Evolutionary conservation across 139 green algal genomes (phyloP).

Genomic region (Desmodesmus armatus): DNA sequence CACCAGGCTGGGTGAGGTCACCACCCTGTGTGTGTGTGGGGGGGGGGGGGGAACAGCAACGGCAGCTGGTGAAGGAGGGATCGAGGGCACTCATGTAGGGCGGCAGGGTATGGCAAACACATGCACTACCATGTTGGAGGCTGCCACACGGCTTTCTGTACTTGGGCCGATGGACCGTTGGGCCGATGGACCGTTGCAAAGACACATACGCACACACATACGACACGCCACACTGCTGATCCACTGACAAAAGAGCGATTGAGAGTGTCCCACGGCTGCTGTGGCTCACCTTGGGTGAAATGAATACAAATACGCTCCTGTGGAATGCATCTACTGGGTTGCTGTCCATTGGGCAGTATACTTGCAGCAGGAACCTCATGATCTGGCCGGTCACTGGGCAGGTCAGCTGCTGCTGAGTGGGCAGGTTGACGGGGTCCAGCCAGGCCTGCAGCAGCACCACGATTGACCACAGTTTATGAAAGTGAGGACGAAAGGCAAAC

Average conservation of each 20-base stretch:
- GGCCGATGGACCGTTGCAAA: neutral
- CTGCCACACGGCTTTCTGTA: too few relatives aligned
- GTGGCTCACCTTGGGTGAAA: conserved; percentile 53
- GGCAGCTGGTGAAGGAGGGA: too few relatives aligned
- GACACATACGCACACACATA: neutral
- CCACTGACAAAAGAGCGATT: neutral
- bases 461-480: too few relatives aligned
- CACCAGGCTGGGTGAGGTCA: conserved; percentile 60
- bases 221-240: neutral
- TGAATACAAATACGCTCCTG: conserved; percentile 76
- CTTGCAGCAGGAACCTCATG: conserved; percentile 79
- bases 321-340: conserved; percentile 71
- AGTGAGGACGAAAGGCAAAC: too few relatives aligned
- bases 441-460: conserved; percentile 78
- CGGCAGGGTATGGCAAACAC: too few relatives aligned
- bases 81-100: too few relatives aligned
- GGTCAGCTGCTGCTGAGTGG: conserved; percentile 61
- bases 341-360: conserved; percentile 74
- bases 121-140: too few relatives aligned
- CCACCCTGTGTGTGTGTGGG: conserved; percentile 53
- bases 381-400: conserved; percentile 61
- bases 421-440: conserved; percentile 82
- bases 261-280: neutral
- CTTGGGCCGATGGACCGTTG: too few relatives aligned
- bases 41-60: neutral